These are phyloP conservation scores for Acer yangbiense DNA, from an alignment of 345 rosid species.

Conservation along the genomic window DNA sequence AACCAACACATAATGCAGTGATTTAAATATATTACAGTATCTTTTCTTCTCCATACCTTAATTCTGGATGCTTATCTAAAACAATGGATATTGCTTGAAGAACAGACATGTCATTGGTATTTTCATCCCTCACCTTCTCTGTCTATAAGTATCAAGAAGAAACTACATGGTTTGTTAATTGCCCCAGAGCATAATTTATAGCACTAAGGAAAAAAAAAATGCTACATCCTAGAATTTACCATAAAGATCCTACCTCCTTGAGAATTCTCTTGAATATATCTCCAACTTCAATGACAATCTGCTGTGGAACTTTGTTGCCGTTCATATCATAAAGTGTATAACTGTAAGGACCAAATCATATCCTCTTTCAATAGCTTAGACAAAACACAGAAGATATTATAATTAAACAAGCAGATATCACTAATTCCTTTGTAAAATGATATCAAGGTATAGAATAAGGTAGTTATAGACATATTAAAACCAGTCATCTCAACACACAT, in stretches of 20 bases:
- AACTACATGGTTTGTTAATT: neutral
- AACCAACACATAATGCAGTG: neutral
- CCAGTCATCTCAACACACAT: neutral
- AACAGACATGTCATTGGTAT: constrained; percentile 74
- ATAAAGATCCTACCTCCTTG: constrained; percentile 52
- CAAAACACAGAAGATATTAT: neutral
- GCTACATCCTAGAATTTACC: neutral
- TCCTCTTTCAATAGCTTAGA: constrained; percentile 22
- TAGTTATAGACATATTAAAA: neutral
- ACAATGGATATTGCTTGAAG: constrained; percentile 78
- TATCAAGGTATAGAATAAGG: neutral
- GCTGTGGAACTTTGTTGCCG: constrained; percentile 63
- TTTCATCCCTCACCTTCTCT: constrained; percentile 76
- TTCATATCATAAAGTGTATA: constrained; percentile 64
- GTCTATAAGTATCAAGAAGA: constrained; percentile 48
- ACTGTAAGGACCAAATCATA: constrained; percentile 42
- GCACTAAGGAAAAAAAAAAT: neutral
- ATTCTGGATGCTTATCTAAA: constrained; percentile 68
- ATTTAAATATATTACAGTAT: neutral
- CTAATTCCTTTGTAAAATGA: neutral
- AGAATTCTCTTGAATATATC: constrained; percentile 79
- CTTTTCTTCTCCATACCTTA: constrained; percentile 50
- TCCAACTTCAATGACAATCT: constrained; percentile 73
- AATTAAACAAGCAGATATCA: neutral
- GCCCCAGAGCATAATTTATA: neutral